Conservation (phyloP, 768 basidiomycete species). For the Cytidiella melzeri region DNA sequence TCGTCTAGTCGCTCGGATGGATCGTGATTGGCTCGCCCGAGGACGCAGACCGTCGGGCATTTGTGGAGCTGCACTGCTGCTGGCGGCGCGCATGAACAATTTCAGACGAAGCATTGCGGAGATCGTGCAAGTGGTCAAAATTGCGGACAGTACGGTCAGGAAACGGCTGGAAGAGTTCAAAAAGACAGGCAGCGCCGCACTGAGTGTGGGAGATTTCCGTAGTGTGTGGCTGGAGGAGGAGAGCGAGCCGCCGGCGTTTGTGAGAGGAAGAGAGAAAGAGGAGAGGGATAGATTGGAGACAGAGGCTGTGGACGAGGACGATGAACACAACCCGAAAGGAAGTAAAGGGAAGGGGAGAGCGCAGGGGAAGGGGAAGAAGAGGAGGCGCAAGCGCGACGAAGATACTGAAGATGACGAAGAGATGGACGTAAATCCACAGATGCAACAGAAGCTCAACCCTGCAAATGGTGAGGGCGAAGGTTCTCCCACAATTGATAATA, state of each 20-base stretch:
- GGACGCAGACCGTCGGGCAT: slow-evolving; percentile 96
- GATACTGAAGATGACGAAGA: slow-evolving; percentile 31
- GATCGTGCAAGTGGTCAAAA: slow-evolving; percentile 98
- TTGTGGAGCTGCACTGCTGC: slow-evolving; percentile 90
- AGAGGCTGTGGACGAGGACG: slow-evolving; percentile 24
- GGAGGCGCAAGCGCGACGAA: slow-evolving; percentile 36
- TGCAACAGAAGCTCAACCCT: slow-evolving; percentile 19
- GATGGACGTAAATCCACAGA: slow-evolving; percentile 15
- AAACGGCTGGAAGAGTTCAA: slow-evolving; percentile 95
- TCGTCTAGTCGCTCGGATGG: slow-evolving; percentile 89
- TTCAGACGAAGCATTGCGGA: slow-evolving; percentile 90
- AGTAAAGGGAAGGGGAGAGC: slow-evolving; percentile 28
- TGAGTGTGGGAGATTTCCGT: slow-evolving; percentile 87
- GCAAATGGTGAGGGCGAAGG: slow-evolving; percentile 10
- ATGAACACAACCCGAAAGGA: slow-evolving; percentile 23
- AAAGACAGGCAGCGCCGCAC: slow-evolving; percentile 74
- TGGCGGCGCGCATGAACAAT: slow-evolving; percentile 98
- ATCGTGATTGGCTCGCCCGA: slow-evolving; percentile 95
- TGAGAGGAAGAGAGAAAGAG: slow-evolving; percentile 67
- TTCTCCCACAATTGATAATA: slow-evolving; percentile 40
- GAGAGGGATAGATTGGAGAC: slow-evolving; percentile 41
- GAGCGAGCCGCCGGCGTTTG: slow-evolving; percentile 88
- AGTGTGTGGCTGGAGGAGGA: slow-evolving; percentile 89
- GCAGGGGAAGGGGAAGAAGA: slow-evolving; percentile 30
- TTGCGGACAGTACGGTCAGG: slow-evolving; percentile 90